Evolutionary conservation across 192 early-diverging fungal species (phyloP), one percentile per base, ranked within the genome.

Genomic region (Polychytrium aggregatum): DNA sequence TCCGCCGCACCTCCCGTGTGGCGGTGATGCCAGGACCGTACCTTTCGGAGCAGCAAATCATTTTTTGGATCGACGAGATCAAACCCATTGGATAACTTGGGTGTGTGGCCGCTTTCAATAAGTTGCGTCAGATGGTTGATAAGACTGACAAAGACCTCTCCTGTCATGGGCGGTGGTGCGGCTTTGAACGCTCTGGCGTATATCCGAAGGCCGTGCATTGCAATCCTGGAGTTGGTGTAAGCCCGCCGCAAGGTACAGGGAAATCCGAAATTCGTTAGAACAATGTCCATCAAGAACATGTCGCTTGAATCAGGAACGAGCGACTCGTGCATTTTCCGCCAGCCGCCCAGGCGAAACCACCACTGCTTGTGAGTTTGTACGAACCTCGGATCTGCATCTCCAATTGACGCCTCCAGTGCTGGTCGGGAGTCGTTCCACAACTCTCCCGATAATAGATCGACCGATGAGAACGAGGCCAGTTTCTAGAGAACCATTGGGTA

Each of bases 361-460:
- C n/a, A n/a, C n/a, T n/a, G n/a, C n/a, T n/a, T n/a, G n/a, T 31
- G 24, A 41, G 16, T 11, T 25, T 16, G 18, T 38, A 26, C 42
- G 21, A 31, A 70, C 68, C 60, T 37, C 6, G 44, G 27, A 54
- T 76, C 73, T 1, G 53, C 22, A 49, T 76, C 73, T 16, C 42
- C 16, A 24, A 76, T 25, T 7, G 61, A 56, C 2, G 39, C 35
- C 20, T 66, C 59, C 13, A 76, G 45, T 5, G 49, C 55, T 1
- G 16, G 18, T 44, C 60, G 60, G n/a, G 73, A 51, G 7, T 67
- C 64, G 8, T 34, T 37, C 73, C 73, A 76, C 50, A 76, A 69
- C 43, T 76, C 73, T 17, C 56, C 65, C 9, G 64, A 64, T 10
- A 68, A 37, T 11, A 76, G 52, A 55, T 76, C 73, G 14, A 40